These are phyloP conservation scores for Fusarium azukiicola DNA, from an alignment of 2,329 filamentous ascomycete genomes.

Conservation along the genomic window DNA sequence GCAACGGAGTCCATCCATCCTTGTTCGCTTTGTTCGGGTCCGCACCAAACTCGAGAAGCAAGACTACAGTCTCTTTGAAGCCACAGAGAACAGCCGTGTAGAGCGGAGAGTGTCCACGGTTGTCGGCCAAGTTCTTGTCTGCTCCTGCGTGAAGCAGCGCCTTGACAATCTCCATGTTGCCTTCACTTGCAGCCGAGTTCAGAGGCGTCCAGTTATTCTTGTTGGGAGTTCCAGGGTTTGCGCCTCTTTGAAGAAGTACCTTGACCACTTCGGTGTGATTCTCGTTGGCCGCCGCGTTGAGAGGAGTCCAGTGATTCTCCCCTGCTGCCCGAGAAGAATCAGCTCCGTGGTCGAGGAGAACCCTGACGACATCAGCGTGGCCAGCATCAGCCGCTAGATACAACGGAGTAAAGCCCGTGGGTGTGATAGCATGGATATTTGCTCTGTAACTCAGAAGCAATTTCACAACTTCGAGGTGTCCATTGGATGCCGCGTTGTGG, in stretches of 20 bases:
- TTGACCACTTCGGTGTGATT: neutral
- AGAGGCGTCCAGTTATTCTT: conserved; percentile 7
- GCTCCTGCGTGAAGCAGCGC: conserved; percentile 10
- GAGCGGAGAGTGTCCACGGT: neutral
- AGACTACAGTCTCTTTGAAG: neutral
- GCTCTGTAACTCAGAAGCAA: neutral
- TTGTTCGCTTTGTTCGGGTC: conserved; percentile 19
- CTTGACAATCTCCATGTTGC: conserved; percentile 12
- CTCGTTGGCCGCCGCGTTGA: conserved; percentile 6
- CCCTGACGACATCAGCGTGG: neutral
- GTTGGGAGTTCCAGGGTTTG: neutral
- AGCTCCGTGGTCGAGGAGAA: conserved; percentile 9
- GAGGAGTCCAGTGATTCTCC: neutral
- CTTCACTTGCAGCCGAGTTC: conserved; percentile 14
- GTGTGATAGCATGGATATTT: neutral
- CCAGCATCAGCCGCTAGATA: conserved; percentile 5
- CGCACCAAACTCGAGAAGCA: neutral
- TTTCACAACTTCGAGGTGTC: neutral
- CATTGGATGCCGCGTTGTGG: conserved; percentile 5
- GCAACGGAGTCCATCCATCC: conserved; percentile 15
- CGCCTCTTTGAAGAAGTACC: neutral
- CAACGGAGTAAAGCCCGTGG: neutral
- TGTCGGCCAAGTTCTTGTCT: conserved; percentile 4
- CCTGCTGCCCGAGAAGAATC: neutral
- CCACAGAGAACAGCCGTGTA: conserved; percentile 18